phyloP scores from a whole-genome alignment of 2,329 filamentous ascomycete species.

The Colletotrichum sidae region DNA sequence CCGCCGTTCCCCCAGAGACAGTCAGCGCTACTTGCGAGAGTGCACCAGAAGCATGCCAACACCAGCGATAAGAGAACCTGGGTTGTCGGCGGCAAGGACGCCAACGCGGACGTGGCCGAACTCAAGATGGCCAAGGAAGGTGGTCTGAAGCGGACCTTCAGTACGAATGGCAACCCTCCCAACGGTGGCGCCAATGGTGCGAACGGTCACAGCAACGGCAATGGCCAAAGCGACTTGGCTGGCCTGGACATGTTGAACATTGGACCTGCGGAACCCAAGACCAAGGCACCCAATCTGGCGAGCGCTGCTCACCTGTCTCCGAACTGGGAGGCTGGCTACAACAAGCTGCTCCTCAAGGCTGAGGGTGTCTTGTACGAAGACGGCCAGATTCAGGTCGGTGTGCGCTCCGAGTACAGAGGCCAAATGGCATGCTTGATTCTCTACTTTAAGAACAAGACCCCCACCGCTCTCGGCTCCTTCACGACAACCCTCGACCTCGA shows the following conservation, averaged over 20 bases:
- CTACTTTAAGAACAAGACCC: slow-evolving; percentile 96
- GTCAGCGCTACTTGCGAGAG: slow-evolving; percentile 88
- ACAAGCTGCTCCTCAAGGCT: slow-evolving; percentile 79
- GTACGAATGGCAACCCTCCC: slow-evolving; percentile 61
- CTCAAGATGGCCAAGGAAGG: slow-evolving; percentile 83
- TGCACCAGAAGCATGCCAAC: slow-evolving; percentile 94
- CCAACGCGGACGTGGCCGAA: slow-evolving; percentile 84
- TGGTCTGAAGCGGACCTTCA: slow-evolving; percentile 89
- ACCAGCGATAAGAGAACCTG: slow-evolving; percentile 96
- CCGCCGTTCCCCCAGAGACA: slow-evolving; percentile 95
- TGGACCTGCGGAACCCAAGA: slow-evolving; percentile 66
- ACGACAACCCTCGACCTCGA: slow-evolving; percentile 94
- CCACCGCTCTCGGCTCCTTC: slow-evolving; percentile 86
- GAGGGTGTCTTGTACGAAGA: slow-evolving; percentile 97
- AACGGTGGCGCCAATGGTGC: slow-evolving; percentile 60
- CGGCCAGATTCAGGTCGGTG: slow-evolving; percentile 89
- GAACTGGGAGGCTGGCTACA: slow-evolving; percentile 93
- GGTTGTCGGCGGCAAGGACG: slow-evolving; percentile 97
- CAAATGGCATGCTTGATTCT: slow-evolving; percentile 95
- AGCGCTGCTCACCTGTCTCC: slow-evolving; percentile 93
- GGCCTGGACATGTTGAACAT: slow-evolving; percentile 83
- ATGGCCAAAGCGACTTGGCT: slow-evolving; percentile 74
- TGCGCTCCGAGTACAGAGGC: slow-evolving; percentile 94
- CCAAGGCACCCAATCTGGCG: slow-evolving; percentile 84
- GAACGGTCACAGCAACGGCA: slow-evolving; percentile 60